These are phyloP conservation scores for Colletotrichum tofieldiae DNA, from an alignment of 2,329 filamentous ascomycete species.

Conservation along the genomic window DNA sequence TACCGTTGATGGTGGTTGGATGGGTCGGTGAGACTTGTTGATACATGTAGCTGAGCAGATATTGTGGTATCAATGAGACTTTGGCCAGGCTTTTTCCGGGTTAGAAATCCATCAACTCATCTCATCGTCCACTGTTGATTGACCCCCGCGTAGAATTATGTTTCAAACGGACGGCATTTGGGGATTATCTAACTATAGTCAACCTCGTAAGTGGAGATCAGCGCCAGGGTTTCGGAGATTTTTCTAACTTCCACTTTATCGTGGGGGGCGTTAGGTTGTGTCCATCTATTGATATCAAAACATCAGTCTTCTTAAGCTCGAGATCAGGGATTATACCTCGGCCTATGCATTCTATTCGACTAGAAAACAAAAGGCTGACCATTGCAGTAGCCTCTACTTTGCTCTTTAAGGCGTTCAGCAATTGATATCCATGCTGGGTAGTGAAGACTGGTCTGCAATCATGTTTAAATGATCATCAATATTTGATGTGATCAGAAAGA, in stretches of 20 bases:
- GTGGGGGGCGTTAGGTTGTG: neutral
- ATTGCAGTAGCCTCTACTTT: too few species aligned
- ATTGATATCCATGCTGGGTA: too few species aligned
- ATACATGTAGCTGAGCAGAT: neutral
- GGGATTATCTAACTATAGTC: too few species aligned
- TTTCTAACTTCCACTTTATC: neutral
- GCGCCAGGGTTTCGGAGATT: neutral
- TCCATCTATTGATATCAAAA: neutral
- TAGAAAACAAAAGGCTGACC: too few species aligned
- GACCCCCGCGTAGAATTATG: neutral
- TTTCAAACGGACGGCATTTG: neutral
- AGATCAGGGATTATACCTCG: too few species aligned
- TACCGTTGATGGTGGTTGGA: slow-evolving; percentile 93
- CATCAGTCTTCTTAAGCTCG: neutral
- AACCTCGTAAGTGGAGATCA: neutral
- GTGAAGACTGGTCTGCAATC: too few species aligned
- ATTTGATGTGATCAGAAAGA: too few species aligned
- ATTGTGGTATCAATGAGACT: neutral
- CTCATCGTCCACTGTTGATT: neutral
- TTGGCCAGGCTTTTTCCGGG: neutral
- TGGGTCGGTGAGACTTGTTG: slow-evolving; percentile 76
- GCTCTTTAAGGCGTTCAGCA: too few species aligned
- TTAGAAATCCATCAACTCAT: neutral
- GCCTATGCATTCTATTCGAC: too few species aligned
- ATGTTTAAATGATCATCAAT: too few species aligned